Evolutionary conservation across 2,329 filamentous ascomycete genomes (phyloP).

Genomic region (Calonectria pteridis): DNA sequence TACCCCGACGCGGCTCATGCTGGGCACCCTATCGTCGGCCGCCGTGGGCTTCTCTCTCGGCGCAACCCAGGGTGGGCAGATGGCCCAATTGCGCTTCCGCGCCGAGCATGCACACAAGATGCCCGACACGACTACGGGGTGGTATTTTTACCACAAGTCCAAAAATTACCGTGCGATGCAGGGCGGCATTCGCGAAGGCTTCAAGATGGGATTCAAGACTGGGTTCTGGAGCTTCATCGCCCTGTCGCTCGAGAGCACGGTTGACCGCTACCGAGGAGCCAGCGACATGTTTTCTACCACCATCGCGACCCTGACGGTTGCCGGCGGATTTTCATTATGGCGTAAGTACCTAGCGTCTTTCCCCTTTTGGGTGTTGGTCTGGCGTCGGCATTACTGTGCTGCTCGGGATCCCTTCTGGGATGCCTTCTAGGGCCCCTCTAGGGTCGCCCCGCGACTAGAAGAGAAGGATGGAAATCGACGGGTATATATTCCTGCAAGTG

Average conservation of each 20-base stretch:
- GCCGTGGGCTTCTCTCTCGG: conserved; percentile 79
- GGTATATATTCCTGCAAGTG: conserved; percentile 41
- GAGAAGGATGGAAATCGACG: conserved; percentile 41
- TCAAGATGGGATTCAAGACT: conserved; percentile 79
- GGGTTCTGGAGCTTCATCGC: conserved; percentile 81
- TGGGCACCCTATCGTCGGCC: conserved; percentile 74
- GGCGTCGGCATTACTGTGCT: background rate
- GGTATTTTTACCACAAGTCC: conserved; percentile 99
- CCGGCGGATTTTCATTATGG: conserved; percentile 88
- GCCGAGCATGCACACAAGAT: conserved; percentile 97
- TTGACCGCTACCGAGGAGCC: conserved; percentile 78
- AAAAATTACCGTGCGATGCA: conserved; percentile 92
- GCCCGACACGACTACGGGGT: conserved; percentile 83
- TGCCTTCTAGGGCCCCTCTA: background rate
- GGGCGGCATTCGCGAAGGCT: conserved; percentile 82
- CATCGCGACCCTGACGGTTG: conserved; percentile 84
- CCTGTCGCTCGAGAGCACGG: conserved; percentile 85
- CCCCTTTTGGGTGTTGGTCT: background rate
- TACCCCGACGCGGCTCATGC: conserved; percentile 73
- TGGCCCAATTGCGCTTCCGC: conserved; percentile 85
- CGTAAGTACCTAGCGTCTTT: conserved; percentile 66
- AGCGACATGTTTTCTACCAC: conserved; percentile 86
- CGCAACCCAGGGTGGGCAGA: conserved; percentile 77
- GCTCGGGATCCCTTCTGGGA: background rate
- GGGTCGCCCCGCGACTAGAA: background rate